Evolutionary conservation across 164 flowering plant species (phyloP), one percentile per base, ranked within the genome.

Genomic region (Taxillus chinensis): DNA sequence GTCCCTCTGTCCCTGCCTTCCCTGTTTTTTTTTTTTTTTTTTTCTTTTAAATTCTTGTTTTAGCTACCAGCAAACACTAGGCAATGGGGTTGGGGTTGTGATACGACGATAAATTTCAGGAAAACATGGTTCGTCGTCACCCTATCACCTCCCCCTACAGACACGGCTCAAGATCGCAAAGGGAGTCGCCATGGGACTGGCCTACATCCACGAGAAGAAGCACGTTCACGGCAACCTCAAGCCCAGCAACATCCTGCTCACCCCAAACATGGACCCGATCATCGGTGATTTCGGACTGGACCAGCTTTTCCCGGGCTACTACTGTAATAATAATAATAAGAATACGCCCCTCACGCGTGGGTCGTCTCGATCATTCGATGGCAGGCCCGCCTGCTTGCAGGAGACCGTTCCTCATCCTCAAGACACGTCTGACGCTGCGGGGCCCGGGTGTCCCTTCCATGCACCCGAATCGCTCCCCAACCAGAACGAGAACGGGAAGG

Each of bases 131-230:
- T 74, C 84, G 1, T 74, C 84, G 2, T 81, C 90, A 0, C 80
- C 82, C 7, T 62, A 41, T 8, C 71, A 78, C 61, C 63, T 81
- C 15, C 64, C 84, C 0, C 64, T 81, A 3, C 72, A 75, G 39
- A 68, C 64, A 17, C 74, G 91, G 64, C 48, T 86, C 7, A 77
- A 73, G 75, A 80, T 86, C 62, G 85, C 83, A n/a, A 77, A 71
- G 77, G 88, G 88, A 5, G 64, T 83, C 3, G 91, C 91, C 8
- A 62, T 72, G 37, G 91, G 83, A 12, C 70, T 86, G 12, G 70
- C 76, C 15, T 79, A 69, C 74, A 76, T 86, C n/a, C 88, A 86
- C 59, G 91, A 86, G 38, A 83, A 83, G 79, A 86, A 82, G 64
- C 73, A 59, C 7, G 80, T 79, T 8, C 91, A 86, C 57, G 88